A percentile compares a stretch with the other conserved stretches of the same genome.
These are phyloP conservation scores for Phyllosticta citriasiana DNA, from an alignment of 2,329 filamentous ascomycete species.

Conservation along the genomic window DNA sequence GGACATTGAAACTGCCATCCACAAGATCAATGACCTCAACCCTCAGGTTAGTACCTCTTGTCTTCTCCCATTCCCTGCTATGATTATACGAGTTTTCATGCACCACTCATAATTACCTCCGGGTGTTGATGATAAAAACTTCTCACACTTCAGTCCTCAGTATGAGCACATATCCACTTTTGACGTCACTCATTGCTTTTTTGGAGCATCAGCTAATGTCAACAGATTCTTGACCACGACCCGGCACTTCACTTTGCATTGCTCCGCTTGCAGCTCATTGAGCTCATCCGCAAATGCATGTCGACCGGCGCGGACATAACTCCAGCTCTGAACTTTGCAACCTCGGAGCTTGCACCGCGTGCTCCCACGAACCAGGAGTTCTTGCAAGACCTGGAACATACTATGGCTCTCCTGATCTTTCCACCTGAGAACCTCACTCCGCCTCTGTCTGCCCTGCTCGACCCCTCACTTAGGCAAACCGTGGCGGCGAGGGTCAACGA, in stretches of 20 bases:
- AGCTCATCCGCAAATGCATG: conserved; percentile 75
- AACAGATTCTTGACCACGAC: conserved; percentile 76
- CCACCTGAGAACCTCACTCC: conserved; percentile 69
- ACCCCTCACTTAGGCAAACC: conserved; percentile 67
- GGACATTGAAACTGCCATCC: conserved; percentile 75
- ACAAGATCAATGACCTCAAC: conserved; percentile 79
- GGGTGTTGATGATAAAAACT: conserved; percentile 79
- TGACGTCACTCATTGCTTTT: neutral
- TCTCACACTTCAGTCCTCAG: conserved; percentile 68
- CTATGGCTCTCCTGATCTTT: conserved; percentile 87
- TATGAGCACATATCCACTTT: conserved; percentile 53
- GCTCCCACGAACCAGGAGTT: conserved; percentile 75
- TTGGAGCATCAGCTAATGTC: conserved; percentile 16
- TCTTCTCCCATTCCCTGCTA: conserved; percentile 37
- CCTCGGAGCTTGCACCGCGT: conserved; percentile 73
- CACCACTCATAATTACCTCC: conserved; percentile 95
- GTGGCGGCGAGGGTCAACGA: conserved; percentile 88
- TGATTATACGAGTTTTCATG: conserved; percentile 99
- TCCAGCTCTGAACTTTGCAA: conserved; percentile 78
- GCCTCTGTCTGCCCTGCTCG: conserved; percentile 63
- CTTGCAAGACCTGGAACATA: conserved; percentile 77
- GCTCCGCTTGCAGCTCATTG: conserved; percentile 81
- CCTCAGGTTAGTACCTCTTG: conserved; percentile 60
- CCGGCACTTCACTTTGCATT: conserved; percentile 80
- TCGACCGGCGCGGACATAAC: conserved; percentile 60